Evolutionary conservation across 148 eudicot genomes (phyloP), one percentile per base, ranked within the genome.

Genomic region (Dianthus caryophyllus): DNA sequence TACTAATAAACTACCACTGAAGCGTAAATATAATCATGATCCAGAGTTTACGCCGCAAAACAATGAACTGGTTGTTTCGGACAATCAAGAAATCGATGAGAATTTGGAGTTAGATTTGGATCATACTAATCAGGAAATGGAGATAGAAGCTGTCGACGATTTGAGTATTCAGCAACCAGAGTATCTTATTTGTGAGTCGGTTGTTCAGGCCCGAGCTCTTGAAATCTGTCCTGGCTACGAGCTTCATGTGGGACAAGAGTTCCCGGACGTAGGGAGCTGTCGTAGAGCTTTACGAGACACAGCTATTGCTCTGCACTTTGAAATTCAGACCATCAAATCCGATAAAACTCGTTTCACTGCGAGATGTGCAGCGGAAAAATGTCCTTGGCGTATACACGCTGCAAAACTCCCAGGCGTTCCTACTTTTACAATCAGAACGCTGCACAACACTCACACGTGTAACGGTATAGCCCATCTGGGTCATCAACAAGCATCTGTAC

Each of bases 401-500:
- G 88, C 85, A 2, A 84, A 82, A 71, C 82, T 79, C 14, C 84
- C 85, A 0, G 82, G 84, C 17, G 82, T 77, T 9, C 83, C 85
- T 33, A 82, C 75, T 29, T 84, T 84, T 53, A 75, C 83, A 9
- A 82, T 84, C 29, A 77, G 85, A 64, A 84, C 85, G 13, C 80
- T 84, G 48, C 71, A 82, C 50, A 82, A 64, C 27, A 43, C 49
- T 26, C 88, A 84, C 71, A 70, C 83, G 1, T 84, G 88, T 75
- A 81, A 81, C 20, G 85, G 85, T 38, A 79, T 82, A 55, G 73
- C 76, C 41, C 85, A 84, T 71, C 77, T 82, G 7, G 85, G 84
- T 25, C 88, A 84, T 55, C 88, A 84, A 55, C 88, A 84, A 75
- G 88, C 88, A 17, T 82, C 88, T 27, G 88, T 84, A 46, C 83